These are phyloP conservation scores for Wallacemonas sp. DNA, from an alignment of 208 protist species.

Conservation along the genomic window DNA sequence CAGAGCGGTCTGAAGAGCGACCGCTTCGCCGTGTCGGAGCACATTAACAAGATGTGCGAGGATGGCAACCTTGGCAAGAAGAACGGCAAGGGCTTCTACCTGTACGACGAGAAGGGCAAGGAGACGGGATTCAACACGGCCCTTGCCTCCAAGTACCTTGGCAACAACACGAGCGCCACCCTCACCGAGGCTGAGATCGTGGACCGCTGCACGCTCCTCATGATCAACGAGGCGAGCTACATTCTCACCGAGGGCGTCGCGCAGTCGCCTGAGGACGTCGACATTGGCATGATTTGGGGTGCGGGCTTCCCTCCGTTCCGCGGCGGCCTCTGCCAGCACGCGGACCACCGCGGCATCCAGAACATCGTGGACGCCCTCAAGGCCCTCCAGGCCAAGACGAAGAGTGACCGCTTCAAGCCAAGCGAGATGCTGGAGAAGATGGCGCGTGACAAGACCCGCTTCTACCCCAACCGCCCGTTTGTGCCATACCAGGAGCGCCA, in stretches of 20 bases:
- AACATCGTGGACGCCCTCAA: conserved; percentile 57
- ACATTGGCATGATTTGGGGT: conserved; percentile 88
- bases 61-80: conserved; percentile 85
- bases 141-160: conserved; percentile 35
- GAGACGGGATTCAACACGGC: conserved; percentile 52
- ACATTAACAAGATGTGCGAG: conserved; percentile 57
- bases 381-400: conserved; percentile 41
- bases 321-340: conserved; percentile 80
- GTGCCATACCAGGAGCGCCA: conserved; percentile 74
- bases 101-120: conserved; percentile 77
- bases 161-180: conserved; percentile 25
- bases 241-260: conserved; percentile 78
- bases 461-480: conserved; percentile 79
- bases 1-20: conserved; percentile 55
- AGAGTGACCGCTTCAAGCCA: conserved; percentile 65
- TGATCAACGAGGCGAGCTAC: conserved; percentile 83
- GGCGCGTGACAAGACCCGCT: conserved; percentile 56
- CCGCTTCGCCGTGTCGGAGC: conserved; percentile 56
- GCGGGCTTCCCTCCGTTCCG: conserved; percentile 85
- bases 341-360: conserved; percentile 63
- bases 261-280: conserved; percentile 67
- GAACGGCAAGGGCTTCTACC: conserved; percentile 88
- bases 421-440: conserved; percentile 55
- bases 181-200: conserved; percentile 64
- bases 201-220: conserved; percentile 80